Evolutionary conservation across 805 yeast species (phyloP).

Genomic region (Grigorovia jiainica): DNA sequence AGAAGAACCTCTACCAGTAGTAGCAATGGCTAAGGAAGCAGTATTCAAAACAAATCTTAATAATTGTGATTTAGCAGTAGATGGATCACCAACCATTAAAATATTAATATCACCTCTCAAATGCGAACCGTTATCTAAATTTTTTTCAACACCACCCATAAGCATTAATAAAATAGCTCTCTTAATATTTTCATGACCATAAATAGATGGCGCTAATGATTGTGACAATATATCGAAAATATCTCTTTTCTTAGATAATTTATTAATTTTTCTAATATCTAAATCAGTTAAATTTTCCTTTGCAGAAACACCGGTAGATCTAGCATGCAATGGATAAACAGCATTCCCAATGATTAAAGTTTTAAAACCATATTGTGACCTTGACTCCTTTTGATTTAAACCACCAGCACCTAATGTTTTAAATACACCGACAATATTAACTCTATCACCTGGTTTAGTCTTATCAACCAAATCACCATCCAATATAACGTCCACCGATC

Average conservation of each 20-base stretch:
- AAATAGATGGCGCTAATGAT: constrained; percentile 92
- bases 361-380: constrained; percentile 52
- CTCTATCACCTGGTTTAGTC: constrained; percentile 93
- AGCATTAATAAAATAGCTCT: constrained; percentile 85
- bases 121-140: constrained; percentile 89
- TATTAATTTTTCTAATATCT: constrained; percentile 81
- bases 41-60: constrained; percentile 89
- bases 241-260: constrained; percentile 56
- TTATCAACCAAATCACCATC: constrained; percentile 91
- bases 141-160: constrained; percentile 90
- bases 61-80: constrained; percentile 96
- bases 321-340: constrained; percentile 77
- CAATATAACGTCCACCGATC: constrained; percentile 83
- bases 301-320: constrained; percentile 77
- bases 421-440: constrained; percentile 88
- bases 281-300: constrained; percentile 59
- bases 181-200: constrained; percentile 85
- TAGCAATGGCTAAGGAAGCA: constrained; percentile 91
- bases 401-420: constrained; percentile 75
- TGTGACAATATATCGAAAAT: constrained; percentile 72
- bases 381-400: constrained; percentile 19
- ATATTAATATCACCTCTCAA: constrained; percentile 96
- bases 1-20: constrained; percentile 98
- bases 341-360: constrained; percentile 86
- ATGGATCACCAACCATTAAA: constrained; percentile 97